These are phyloP conservation scores for Rhodotorula kratochvilovae DNA, from an alignment of 768 basidiomycete genomes.

Conservation along the genomic window DNA sequence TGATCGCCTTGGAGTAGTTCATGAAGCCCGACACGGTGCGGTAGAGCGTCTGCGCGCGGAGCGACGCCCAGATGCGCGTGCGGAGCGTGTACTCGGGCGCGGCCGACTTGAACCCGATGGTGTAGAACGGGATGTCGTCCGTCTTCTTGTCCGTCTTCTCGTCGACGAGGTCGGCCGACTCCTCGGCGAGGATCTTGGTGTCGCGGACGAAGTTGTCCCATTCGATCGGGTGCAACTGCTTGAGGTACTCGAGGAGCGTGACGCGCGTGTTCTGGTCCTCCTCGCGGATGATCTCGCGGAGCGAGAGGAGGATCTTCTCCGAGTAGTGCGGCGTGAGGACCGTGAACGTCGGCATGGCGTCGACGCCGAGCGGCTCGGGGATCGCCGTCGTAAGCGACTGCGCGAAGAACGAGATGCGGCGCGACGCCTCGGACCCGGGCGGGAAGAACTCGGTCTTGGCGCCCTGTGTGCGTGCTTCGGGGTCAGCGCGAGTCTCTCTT, in stretches of 20 bases:
- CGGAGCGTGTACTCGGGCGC: slow-evolving; percentile 97
- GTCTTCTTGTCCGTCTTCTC: slow-evolving; percentile 63
- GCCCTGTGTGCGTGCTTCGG: slow-evolving; percentile 44
- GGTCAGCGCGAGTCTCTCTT: not conserved
- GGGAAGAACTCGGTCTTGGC: slow-evolving; percentile 90
- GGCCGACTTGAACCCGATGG: slow-evolving; percentile 97
- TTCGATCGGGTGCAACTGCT: slow-evolving; percentile 94
- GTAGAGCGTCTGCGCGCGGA: slow-evolving; percentile 96
- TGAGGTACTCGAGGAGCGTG: slow-evolving; percentile 93
- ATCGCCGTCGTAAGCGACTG: slow-evolving; percentile 94
- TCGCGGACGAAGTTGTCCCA: slow-evolving; percentile 99
- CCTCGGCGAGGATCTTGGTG: slow-evolving; percentile 96
- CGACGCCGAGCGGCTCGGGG: slow-evolving; percentile 87
- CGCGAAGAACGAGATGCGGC: slow-evolving; percentile 97
- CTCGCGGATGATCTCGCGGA: slow-evolving; percentile 97
- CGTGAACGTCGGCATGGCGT: slow-evolving; percentile 99
- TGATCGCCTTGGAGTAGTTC: slow-evolving; percentile 99
- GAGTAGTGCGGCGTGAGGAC: slow-evolving; percentile 97
- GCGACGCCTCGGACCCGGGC: slow-evolving; percentile 85
- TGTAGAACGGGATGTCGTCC: slow-evolving; percentile 94
- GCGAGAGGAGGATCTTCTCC: slow-evolving; percentile 95
- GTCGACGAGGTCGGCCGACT: slow-evolving; percentile 63
- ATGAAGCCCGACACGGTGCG: slow-evolving; percentile 99
- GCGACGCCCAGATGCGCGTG: slow-evolving; percentile 97
- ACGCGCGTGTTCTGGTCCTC: slow-evolving; percentile 96